Evolutionary conservation across 768 basidiomycete genomes (phyloP).

Genomic region (Leccinum disarticulatum): DNA sequence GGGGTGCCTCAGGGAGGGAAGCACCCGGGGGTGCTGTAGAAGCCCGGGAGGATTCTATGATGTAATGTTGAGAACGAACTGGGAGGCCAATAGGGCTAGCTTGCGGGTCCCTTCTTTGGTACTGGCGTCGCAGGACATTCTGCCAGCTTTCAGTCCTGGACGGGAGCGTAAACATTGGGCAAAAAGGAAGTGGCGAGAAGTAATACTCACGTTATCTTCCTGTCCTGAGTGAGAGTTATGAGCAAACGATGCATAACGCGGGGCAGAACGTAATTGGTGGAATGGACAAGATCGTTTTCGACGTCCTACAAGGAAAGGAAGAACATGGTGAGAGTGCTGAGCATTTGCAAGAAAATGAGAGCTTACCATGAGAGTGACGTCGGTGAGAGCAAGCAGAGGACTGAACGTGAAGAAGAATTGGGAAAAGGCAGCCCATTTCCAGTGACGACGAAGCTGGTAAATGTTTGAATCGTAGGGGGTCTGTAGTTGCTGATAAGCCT

Average conservation of each 20-base stretch:
- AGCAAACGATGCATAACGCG: conserved; percentile 76
- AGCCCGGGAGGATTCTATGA: conserved; percentile 31
- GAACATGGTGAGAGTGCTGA: conserved; percentile 4
- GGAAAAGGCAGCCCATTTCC: conserved; percentile 91
- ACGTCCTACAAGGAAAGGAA: conserved; percentile 53
- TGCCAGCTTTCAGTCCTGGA: conserved; percentile 76
- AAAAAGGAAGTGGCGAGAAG: conserved; percentile 20
- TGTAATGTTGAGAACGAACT: conserved; percentile 23
- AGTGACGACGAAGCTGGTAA: conserved; percentile 65
- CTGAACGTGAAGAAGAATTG: conserved; percentile 90
- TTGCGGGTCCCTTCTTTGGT: conserved; percentile 66
- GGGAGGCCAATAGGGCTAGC: conserved; percentile 70
- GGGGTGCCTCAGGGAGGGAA: conserved; percentile 7
- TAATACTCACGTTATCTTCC: conserved; percentile 67
- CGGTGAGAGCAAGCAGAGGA: conserved; percentile 66
- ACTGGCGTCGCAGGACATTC: conserved; percentile 72
- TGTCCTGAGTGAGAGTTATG: conserved; percentile 73
- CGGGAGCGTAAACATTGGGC: conserved; percentile 15
- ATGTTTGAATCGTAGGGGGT: conserved; percentile 41
- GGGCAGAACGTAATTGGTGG: conserved; percentile 59
- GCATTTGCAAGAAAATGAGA: background rate
- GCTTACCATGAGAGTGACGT: conserved; percentile 66
- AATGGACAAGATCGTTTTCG: conserved; percentile 70
- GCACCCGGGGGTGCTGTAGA: conserved; percentile 24
- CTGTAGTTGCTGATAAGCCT: conserved; percentile 27